Base-by-base conservation (phyloP, 306 rosid species). In the Mimosa bimucronata region DNA sequence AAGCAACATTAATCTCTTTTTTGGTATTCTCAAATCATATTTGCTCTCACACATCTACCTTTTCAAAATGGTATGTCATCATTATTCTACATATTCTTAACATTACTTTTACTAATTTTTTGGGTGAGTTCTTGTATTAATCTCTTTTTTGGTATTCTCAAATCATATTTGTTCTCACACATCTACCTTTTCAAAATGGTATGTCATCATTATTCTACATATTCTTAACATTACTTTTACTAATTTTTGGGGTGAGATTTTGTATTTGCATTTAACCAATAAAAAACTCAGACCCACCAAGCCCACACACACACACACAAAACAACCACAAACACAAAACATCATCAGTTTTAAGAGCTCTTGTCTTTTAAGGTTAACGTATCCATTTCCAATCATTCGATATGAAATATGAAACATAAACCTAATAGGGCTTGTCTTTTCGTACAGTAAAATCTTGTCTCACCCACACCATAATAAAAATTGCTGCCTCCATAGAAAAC, bases 51-150 rank as follows among this genome's bases (percentile, higher is more conserved):
- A 25, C 14, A 13, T 42, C 48, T 79, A 41, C 46, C n/a, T 42
- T 19, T 25, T 5, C 3, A 74, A 77, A 28, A 86, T 86, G 89
- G 89, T 86, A 19, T 9, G 85, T 86, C 74, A 66, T 86, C 64
- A 38, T 70, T 44, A 14, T 45, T 55, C 60, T 7, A n/a, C 60
- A 16, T 7, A 19, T 19, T 55, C 28, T 21, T 55, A 21, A 55
- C 2, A 53, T 53, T 34, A 34, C 5, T 53, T 14, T 53, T 7
- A 7, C n/a, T 50, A n/a, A 7, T 42, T 14, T 46, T 46, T 15
- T 46, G 0, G n/a, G n/a, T 6, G 38, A 44, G 16, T 14, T 3
- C 48, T 44, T 12, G 38, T 34, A 34, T 34, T 71, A 3, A 76
- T 62, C 65, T 1, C 19, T 12, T 30, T 64, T 42, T 71, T 75